Base-by-base conservation (phyloP, 2,329 filamentous ascomycete genomes). In the Aspergillus sp. region DNA sequence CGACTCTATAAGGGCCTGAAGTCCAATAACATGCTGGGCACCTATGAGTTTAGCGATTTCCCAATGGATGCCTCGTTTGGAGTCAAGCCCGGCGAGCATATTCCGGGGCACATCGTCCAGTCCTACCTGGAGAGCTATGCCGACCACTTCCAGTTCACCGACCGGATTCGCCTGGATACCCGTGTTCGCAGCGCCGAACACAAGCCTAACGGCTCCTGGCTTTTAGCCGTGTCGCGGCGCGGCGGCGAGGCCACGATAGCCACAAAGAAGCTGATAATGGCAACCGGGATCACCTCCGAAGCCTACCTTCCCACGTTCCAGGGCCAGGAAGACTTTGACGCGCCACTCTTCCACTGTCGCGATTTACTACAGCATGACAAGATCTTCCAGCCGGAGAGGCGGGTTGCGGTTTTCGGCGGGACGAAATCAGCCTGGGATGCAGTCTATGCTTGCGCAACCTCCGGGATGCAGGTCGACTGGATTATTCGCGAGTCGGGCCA, bases 21-120 rank as follows among this genome's bases (percentile, higher is more conserved):
- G 47, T 78, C 74, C 33, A 88, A 89, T 57, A 86, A 86, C 48
- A 70, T 84, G 52, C 54, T 79, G 8, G 81, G 82, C 2, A 80
- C 75, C 0, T 84, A 79, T 44, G 80, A 88, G 53, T 86, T 74
- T 47, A 74, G 75, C 0, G 82, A 85, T 45, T 84, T 82, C 38
- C 79, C 80, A 12, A 80, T 88, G 75, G 65, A 69, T 36, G 67
- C 68, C 13, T 66, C 58, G 0, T 78, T 72, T 43, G 63, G 60
- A 0, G 55, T 67, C 14, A 48, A 66, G 31, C 45, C 53, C 5
- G 72, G 71, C 11, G 52, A 78, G 32, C 75, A 81, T 49, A 72
- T 82, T 30, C 69, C 75, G 0, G 78, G 74, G 0, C 41, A 59
- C 0, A 67, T 70, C 1, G 53, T 80, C 32, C 67, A 77, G 44